Percentiles rank a stretch among this genome's conserved stretches.
Conservation (phyloP, 495 filamentous ascomycete genomes). For the Penicillium desertorum region DNA sequence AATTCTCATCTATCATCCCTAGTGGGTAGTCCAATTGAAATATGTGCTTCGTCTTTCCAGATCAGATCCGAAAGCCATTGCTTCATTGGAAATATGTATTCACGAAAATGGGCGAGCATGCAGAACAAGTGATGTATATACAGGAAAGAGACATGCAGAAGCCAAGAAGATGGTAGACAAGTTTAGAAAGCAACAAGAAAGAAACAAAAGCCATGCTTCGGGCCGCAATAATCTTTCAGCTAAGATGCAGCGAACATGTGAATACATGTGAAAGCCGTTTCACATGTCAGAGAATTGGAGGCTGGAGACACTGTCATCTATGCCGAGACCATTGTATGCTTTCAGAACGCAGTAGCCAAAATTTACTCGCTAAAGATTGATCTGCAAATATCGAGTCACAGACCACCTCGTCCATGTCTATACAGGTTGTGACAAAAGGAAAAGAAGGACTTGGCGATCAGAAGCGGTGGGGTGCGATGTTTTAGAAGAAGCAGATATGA, state of each 20-base stretch:
- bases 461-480: neutral
- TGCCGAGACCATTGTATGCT: constrained; percentile 16
- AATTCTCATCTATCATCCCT: neutral
- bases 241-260: constrained; percentile 5
- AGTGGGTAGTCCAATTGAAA: neutral
- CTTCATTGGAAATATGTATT: constrained; percentile 12
- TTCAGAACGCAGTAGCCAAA: constrained; percentile 20
- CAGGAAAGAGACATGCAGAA: constrained; percentile 16
- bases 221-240: constrained; percentile 5
- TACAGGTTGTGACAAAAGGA: constrained; percentile 16
- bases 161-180: constrained; percentile 14
- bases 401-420: constrained; percentile 22
- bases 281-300: constrained; percentile 20
- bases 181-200: constrained; percentile 6
- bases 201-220: constrained; percentile 8
- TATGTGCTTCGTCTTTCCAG: neutral
- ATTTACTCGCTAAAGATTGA: constrained; percentile 14
- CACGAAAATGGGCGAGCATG: constrained; percentile 4
- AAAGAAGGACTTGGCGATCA: neutral
- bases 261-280: constrained; percentile 21
- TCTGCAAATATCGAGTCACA: constrained; percentile 16
- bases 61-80: neutral
- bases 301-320: constrained; percentile 20
- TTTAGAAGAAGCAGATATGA: constrained; percentile 8
- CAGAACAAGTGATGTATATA: constrained; percentile 13